phyloP scores from a whole-genome alignment of 1,284 basidiomycete species.

The Ganoderma multipileum region DNA sequence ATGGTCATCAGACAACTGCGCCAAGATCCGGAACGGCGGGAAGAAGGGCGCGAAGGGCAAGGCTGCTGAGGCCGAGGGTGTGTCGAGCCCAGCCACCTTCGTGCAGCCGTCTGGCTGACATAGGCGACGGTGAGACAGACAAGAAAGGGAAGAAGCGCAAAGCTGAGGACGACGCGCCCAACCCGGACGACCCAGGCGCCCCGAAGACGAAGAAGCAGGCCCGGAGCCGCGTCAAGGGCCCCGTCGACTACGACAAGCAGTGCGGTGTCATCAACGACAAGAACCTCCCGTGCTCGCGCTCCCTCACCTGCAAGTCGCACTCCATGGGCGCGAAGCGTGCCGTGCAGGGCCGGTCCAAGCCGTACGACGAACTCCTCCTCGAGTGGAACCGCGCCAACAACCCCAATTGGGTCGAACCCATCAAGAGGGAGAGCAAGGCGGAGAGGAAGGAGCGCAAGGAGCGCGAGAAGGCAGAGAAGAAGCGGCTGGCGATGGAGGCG shows the following conservation, averaged over 20 bases:
- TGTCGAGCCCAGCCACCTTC: constrained; percentile 8
- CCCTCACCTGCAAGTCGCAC: constrained; percentile 97
- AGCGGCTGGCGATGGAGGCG: constrained; percentile 69
- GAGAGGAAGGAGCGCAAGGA: constrained; percentile 84
- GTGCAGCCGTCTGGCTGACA: constrained; percentile 1
- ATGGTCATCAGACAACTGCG: constrained; percentile 60
- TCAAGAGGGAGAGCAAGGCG: constrained; percentile 82
- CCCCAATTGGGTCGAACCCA: constrained; percentile 93
- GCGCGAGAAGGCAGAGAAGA: constrained; percentile 78
- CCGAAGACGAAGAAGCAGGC: constrained; percentile 80
- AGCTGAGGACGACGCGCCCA: constrained; percentile 64
- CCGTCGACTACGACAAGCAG: constrained; percentile 91
- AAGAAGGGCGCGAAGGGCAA: constrained; percentile 67
- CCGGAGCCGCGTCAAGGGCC: constrained; percentile 82
- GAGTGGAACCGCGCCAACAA: constrained; percentile 96
- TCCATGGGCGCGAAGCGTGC: constrained; percentile 97
- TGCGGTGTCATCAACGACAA: constrained; percentile 99
- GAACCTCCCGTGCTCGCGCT: constrained; percentile 91
- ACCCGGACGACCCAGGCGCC: constrained; percentile 57
- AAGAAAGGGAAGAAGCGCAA: constrained; percentile 74
- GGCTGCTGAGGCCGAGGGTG: constrained; percentile 35
- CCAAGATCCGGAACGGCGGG: constrained; percentile 59
- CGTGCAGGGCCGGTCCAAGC: constrained; percentile 85
- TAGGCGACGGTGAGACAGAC: constrained; percentile 33
- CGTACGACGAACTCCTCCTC: constrained; percentile 87